Evolutionary conservation across 257 asterid species (phyloP).

Genomic region (Cinchona pubescens): DNA sequence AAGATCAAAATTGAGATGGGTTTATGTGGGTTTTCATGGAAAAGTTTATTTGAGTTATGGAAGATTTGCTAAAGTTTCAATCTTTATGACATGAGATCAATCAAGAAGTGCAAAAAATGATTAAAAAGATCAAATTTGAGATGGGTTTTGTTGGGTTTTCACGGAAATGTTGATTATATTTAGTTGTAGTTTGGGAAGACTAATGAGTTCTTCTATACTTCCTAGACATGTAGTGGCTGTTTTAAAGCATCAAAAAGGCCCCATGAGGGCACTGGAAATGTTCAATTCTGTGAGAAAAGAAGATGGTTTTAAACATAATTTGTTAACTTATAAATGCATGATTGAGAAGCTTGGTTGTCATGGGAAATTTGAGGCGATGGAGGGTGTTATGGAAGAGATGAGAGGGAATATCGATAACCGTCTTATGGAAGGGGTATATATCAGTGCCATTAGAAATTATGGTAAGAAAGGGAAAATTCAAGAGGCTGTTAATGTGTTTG

Average conservation of each 20-base stretch:
- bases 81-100: not conserved
- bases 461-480: slow-evolving; percentile 70
- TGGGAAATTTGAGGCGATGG: slow-evolving; percentile 85
- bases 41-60: not conserved
- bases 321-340: slow-evolving; percentile 67
- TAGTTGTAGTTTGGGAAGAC: slow-evolving; percentile 23
- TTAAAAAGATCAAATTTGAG: not conserved
- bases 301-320: slow-evolving; percentile 65
- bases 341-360: slow-evolving; percentile 67
- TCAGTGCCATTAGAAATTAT: slow-evolving; percentile 65
- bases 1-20: not conserved
- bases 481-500: slow-evolving; percentile 78
- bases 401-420: slow-evolving; percentile 48
- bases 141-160: not conserved
- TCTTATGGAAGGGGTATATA: slow-evolving; percentile 70
- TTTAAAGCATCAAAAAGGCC: slow-evolving; percentile 63
- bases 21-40: not conserved
- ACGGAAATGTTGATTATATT: not conserved
- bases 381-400: slow-evolving; percentile 57
- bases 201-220: slow-evolving; percentile 60
- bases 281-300: slow-evolving; percentile 69
- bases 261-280: slow-evolving; percentile 82
- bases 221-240: slow-evolving; percentile 88
- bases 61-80: not conserved
- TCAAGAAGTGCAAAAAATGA: not conserved